Conservation (phyloP, 176 grass and related monocot species). For the Coix lacrymajobi region DNA sequence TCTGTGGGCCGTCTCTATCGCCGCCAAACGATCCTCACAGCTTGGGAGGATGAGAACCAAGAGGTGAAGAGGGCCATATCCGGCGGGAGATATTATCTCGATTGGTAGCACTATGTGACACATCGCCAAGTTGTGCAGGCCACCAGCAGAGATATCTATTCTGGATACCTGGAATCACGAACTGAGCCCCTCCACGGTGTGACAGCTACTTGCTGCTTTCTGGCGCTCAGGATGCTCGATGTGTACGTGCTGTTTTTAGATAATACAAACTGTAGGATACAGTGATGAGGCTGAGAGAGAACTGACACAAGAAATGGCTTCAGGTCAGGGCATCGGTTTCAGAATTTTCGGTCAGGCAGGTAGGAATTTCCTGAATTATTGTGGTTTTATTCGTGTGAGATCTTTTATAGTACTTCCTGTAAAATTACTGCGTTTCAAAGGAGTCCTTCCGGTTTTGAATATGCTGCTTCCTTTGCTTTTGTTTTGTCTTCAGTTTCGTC, state of each 20-base stretch:
- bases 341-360: neutral
- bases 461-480: neutral
- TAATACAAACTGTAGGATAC: neutral
- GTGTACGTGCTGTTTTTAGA: neutral
- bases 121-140: neutral
- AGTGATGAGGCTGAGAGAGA: neutral
- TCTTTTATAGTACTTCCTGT: too few relatives aligned
- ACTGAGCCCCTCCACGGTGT: neutral
- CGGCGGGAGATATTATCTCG: constrained; percentile 19
- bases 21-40: neutral
- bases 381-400: too few relatives aligned
- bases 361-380: too few relatives aligned
- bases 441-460: neutral
- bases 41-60: neutral
- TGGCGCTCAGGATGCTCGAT: neutral
- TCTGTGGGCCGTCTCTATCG: neutral
- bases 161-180: neutral
- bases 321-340: neutral
- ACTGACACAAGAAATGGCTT: neutral
- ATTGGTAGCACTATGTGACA: neutral
- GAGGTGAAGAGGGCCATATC: neutral
- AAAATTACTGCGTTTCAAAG: neutral
- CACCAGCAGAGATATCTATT: neutral
- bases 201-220: neutral
- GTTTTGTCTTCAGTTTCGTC: neutral